Base-by-base conservation (phyloP, 441 rosid species). In the Adansonia madagascariensis region DNA sequence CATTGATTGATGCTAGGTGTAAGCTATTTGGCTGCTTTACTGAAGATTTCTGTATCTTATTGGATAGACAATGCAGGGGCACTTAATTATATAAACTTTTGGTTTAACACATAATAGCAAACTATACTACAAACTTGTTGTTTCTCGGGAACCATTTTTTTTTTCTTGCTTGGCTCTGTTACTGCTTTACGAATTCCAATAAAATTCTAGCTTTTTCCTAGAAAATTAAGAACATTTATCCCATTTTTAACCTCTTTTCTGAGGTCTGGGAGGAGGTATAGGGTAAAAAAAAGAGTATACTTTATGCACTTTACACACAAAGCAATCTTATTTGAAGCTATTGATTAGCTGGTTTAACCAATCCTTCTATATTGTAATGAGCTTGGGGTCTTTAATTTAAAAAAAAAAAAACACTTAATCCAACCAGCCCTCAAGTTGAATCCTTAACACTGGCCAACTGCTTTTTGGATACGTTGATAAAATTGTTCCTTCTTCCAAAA, bases 1-100 rank as follows among this genome's bases (percentile, higher is more conserved):
- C 35, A 22, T 27, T 9, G 76, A 84, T 78, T 85, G 87, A 52
- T 71, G 56, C 62, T 20, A 75, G 62, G 1, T 68, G 44, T 44
- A 70, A 70, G 27, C 53, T 74, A 67, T 47, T 66, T 49, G 56
- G 35, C 60, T 80, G 55, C 71, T 72, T 27, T 79, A 14, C 3
- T 31, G n/a, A 39, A 61, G 47, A 72, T 49, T 46, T 76, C 35
- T 53, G 15, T 57, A 47, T 46, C 9, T 10, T 61, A 18, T 39
- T 1, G 4, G 20, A 35, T 57, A 31, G 62, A 55, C 68, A 27
- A 31, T 52, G 31, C 74, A 20, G 3, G 11, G 49, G 49, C 8
- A 44, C 49, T 44, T 44, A 27, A 27, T 27, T 27, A 27, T 27
- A 27, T 27, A 41, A 17, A 20, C 56, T 12, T 72, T 72, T 56